Conservation (phyloP, 257 asterid species). For the Forsythia viridissima region DNA sequence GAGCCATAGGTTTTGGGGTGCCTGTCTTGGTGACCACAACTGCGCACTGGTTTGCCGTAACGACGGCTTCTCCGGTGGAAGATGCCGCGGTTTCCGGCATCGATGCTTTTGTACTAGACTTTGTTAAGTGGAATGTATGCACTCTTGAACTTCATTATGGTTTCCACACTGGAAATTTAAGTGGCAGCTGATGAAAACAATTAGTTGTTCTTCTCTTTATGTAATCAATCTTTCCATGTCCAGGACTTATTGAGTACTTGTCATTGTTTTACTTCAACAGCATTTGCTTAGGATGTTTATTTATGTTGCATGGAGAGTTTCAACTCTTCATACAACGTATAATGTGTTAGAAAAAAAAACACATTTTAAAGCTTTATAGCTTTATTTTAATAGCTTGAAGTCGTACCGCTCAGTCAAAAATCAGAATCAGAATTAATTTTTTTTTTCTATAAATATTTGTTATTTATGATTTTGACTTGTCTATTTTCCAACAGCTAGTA, state of each 20-base stretch:
- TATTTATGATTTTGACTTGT: no score
- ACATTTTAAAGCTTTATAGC: no score
- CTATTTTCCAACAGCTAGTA: no score
- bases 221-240: neutral
- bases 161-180: neutral
- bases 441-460: no score
- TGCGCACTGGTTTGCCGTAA: conserved; percentile 56
- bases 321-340: no score
- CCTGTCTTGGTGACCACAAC: conserved; percentile 34
- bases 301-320: no score
- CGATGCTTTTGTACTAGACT: conserved; percentile 55
- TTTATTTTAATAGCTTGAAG: no score
- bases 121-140: conserved; percentile 24
- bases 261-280: neutral
- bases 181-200: neutral
- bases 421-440: no score
- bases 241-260: neutral
- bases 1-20: conserved; percentile 45
- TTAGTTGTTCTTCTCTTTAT: neutral
- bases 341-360: no score
- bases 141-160: neutral
- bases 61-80: conserved; percentile 55
- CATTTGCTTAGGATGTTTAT: no score
- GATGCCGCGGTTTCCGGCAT: conserved; percentile 37
- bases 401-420: no score